A percentile compares a stretch with the other conserved stretches of the same genome.
phyloP scores from a whole-genome alignment of 1,284 basidiomycete genomes.

The Psilocybe mexicana region DNA sequence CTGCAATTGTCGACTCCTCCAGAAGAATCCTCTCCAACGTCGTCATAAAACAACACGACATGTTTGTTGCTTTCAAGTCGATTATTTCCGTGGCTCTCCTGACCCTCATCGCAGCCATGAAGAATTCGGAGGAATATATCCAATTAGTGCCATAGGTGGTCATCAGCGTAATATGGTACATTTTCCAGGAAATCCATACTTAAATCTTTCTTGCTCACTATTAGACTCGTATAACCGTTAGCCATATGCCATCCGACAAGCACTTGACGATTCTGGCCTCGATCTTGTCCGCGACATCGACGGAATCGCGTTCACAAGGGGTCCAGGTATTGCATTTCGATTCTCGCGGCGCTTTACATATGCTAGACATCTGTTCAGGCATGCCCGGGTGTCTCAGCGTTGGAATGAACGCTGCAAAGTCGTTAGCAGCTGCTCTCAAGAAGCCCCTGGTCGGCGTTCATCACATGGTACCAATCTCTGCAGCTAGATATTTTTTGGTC shows the following conservation, averaged over 20 bases:
- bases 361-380: slow-evolving; percentile 39
- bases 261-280: slow-evolving; percentile 66
- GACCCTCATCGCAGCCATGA: slow-evolving; percentile 51
- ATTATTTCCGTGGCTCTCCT: background rate
- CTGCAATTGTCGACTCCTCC: slow-evolving; percentile 73
- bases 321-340: slow-evolving; percentile 61
- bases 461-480: slow-evolving; percentile 74
- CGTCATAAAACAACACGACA: slow-evolving; percentile 74
- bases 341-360: background rate
- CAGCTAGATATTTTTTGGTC: background rate
- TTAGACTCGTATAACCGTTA: slow-evolving; percentile 30
- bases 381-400: slow-evolving; percentile 82
- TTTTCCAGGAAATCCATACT: no score
- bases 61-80: slow-evolving; percentile 38
- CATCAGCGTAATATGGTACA: slow-evolving; percentile 77
- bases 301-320: slow-evolving; percentile 89
- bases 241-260: slow-evolving; percentile 74
- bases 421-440: slow-evolving; percentile 71
- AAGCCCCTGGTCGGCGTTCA: slow-evolving; percentile 89
- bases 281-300: slow-evolving; percentile 63
- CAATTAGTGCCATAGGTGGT: slow-evolving; percentile 69
- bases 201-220: background rate
- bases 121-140: slow-evolving; percentile 81
- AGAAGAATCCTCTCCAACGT: slow-evolving; percentile 78
- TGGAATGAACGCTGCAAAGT: slow-evolving; percentile 77